Percentiles rank a stretch among this genome's conserved stretches.
phyloP scores from a whole-genome alignment of 257 asterid species.

The Nicotiana paniculata region DNA sequence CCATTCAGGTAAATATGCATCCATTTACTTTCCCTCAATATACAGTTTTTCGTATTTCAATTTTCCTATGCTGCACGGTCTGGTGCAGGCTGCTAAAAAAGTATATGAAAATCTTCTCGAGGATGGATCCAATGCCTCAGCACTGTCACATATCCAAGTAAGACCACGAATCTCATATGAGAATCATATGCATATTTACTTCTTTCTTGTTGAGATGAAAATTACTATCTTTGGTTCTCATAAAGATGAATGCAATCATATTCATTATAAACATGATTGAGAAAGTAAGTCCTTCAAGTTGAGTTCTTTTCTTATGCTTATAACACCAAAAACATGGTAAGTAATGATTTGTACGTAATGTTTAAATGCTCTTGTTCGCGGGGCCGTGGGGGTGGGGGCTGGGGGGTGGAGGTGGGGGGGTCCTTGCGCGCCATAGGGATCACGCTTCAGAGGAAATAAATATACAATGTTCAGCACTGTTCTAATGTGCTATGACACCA shows the following conservation, averaged over 20 bases:
- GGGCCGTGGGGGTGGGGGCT: too few species aligned
- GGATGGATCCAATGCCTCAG: conserved; percentile 66
- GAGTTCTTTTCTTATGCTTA: background rate
- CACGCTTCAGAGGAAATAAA: background rate
- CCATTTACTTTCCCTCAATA: conserved; percentile 1
- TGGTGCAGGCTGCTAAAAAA: conserved; percentile 72
- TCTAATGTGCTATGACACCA: background rate
- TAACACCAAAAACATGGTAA: background rate
- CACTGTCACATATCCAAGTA: conserved; percentile 94
- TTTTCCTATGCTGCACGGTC: conserved; percentile 8
- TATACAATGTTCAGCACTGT: background rate
- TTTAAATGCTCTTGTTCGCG: background rate
- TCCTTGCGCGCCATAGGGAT: background rate
- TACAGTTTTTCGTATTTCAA: background rate
- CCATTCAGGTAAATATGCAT: conserved; percentile 50
- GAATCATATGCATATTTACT: background rate
- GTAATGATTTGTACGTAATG: background rate
- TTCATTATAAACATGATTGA: background rate
- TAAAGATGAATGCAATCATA: background rate
- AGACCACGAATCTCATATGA: background rate
- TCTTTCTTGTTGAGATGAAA: background rate
- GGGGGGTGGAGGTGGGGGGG: too few species aligned
- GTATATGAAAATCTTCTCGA: conserved; percentile 84
- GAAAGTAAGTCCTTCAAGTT: background rate
- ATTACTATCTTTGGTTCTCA: background rate